Conservation (phyloP, 768 basidiomycete species). For the Dioszegia crocea region DNA sequence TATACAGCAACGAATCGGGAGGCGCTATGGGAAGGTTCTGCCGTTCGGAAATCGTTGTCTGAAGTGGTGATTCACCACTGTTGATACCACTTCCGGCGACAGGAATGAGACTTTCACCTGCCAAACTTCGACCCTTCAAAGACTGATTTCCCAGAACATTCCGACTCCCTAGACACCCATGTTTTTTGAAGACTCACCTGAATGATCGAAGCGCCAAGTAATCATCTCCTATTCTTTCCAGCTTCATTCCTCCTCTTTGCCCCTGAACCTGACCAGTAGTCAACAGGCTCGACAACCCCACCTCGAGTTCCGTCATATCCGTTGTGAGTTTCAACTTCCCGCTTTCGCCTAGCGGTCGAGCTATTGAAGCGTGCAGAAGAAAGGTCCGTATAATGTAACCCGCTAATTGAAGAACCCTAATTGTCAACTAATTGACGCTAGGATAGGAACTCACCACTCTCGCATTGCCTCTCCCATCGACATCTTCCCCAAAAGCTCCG, state of each 20-base stretch:
- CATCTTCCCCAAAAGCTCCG: conserved; percentile 69
- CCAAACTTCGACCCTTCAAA: too few relatives aligned
- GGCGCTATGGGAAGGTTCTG: too few relatives aligned
- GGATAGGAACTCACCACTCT: conserved; percentile 60
- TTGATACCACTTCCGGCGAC: neutral
- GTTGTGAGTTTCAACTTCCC: conserved; percentile 91
- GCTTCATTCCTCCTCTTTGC: conserved; percentile 60
- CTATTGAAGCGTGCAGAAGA: conserved; percentile 89
- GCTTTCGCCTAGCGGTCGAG: conserved; percentile 80
- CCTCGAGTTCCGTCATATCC: conserved; percentile 96
- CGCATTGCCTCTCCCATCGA: conserved; percentile 65
- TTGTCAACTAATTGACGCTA: conserved; percentile 2
- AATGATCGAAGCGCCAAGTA: conserved; percentile 80
- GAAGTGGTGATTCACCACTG: too few relatives aligned
- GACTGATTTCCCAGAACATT: too few relatives aligned
- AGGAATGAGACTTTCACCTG: neutral
- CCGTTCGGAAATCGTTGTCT: too few relatives aligned
- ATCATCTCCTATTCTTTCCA: conserved; percentile 77
- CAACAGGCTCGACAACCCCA: conserved; percentile 74
- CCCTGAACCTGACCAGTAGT: conserved; percentile 51
- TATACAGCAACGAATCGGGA: too few relatives aligned
- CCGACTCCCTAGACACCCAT: too few relatives aligned
- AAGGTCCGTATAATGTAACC: conserved; percentile 79
- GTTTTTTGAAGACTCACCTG: conserved; percentile 68
- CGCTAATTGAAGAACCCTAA: conserved; percentile 54